Evolutionary conservation across 1,139 yeast species (phyloP), one percentile per base, ranked within the genome.

Genomic region (Candida pseudoviswanathii): DNA sequence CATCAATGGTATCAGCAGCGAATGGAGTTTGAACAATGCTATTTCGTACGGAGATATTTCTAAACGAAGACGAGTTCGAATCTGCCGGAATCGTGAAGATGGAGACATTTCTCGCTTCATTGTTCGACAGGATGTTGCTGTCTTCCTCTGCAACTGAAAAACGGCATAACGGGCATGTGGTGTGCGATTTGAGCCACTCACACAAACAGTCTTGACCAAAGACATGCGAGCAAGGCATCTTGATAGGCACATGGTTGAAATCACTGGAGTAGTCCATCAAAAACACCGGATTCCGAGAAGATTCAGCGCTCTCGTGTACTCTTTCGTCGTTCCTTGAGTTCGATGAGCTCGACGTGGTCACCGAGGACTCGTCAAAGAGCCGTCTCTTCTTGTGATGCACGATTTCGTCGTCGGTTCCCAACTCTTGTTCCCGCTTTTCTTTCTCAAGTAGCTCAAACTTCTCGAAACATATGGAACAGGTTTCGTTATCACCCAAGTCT

Each of bases 131-230:
- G 16, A 16, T 41, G 33, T 5, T 31, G 22, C 21, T 26, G n/a
- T 52, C 54, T 5, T 77, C 80, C 24, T 56, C 58, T 5, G 47
- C 52, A 27, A 87, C 80, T 2, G 78, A 72, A 27, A 70, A 70
- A 51, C 97, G 80, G 62, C 97, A 90, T 48, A 89, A 70, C 0
- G 97, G 97, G 64, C 97, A 90, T 1, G 89, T 81, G 32, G 81
- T 74, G 51, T 86, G 82, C 43, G 76, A 71, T 52, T 77, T 75
- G 47, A 90, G 78, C 97, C 97, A 90, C 56, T 85, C 86, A 53
- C 73, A 77, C 38, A 89, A 70, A 68, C 97, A 90, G 27, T 78
- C 78, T 54, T 81, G 77, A 3, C 96, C 96, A 70, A 89, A 89
- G 0, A 81, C 61, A 62, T 89, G 96, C 7, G 83, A 83, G 66